phyloP scores from a whole-genome alignment of 305 asterid genomes.

The Solanum hybrid region DNA sequence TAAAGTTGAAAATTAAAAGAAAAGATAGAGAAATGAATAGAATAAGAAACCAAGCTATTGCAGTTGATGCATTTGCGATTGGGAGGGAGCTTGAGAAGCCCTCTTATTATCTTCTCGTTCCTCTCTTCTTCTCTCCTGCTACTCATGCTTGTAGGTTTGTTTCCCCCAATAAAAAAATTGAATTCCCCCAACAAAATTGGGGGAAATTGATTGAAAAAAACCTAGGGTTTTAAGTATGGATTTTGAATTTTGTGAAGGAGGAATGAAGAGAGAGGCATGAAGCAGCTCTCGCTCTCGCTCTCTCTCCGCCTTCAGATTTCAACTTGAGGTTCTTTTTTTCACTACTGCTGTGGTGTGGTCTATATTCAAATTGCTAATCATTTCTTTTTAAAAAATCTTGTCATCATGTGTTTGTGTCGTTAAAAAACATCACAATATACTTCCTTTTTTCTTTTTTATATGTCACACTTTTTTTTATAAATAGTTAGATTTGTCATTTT shows the following conservation, averaged over 20 bases:
- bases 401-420: neutral
- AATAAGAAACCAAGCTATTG: slow-evolving; percentile 62
- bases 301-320: slow-evolving; percentile 12
- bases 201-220: neutral
- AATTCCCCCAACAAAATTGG: neutral
- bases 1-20: neutral
- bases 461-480: no score
- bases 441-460: no score
- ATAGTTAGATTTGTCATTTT: no score
- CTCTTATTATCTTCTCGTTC: slow-evolving; percentile 80
- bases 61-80: slow-evolving; percentile 94
- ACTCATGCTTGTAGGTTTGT: slow-evolving; percentile 22
- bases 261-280: slow-evolving; percentile 12
- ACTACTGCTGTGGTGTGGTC: neutral
- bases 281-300: neutral
- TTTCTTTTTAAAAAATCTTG: neutral
- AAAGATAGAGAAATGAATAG: neutral
- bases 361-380: neutral
- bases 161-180: neutral
- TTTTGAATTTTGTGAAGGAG: neutral
- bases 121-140: slow-evolving; percentile 70
- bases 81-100: slow-evolving; percentile 89
- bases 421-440: neutral
- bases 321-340: neutral
- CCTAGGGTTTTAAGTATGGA: slow-evolving; percentile 14